phyloP scores from a whole-genome alignment of 345 rosid genomes.

The Sisymbrium irio region DNA sequence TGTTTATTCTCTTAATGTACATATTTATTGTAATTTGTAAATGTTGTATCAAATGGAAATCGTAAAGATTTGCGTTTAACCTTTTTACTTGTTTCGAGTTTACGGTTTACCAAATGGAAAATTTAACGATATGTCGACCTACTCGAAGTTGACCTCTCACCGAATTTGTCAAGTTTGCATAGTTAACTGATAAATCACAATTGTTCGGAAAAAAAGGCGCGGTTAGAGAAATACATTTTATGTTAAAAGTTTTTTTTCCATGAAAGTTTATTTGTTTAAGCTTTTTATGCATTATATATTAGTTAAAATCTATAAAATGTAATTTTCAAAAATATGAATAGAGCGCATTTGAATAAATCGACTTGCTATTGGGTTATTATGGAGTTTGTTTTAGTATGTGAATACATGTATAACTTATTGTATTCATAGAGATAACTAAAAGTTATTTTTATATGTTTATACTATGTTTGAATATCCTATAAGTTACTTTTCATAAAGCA shows the following conservation, averaged over 20 bases:
- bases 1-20: conserved; percentile 18
- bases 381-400: not conserved
- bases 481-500: not conserved
- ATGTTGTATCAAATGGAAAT: conserved; percentile 10
- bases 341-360: not conserved
- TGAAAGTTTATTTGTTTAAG: not conserved
- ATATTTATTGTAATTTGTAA: conserved; percentile 25
- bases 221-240: not conserved
- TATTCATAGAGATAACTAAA: too few species aligned
- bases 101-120: not conserved
- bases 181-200: not conserved
- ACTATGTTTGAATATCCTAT: not conserved
- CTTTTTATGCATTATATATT: not conserved
- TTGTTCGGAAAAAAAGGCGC: too few species aligned
- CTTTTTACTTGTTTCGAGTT: not conserved
- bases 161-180: not conserved
- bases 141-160: not conserved
- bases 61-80: conserved; percentile 3
- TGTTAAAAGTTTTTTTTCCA: not conserved
- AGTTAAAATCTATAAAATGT: not conserved
- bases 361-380: not conserved
- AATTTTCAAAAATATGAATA: not conserved
- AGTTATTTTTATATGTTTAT: not conserved
- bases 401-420: not conserved
- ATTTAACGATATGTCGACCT: not conserved